These are phyloP conservation scores for Sporothrix protearum DNA, from an alignment of 2,329 filamentous ascomycete genomes.

Conservation along the genomic window DNA sequence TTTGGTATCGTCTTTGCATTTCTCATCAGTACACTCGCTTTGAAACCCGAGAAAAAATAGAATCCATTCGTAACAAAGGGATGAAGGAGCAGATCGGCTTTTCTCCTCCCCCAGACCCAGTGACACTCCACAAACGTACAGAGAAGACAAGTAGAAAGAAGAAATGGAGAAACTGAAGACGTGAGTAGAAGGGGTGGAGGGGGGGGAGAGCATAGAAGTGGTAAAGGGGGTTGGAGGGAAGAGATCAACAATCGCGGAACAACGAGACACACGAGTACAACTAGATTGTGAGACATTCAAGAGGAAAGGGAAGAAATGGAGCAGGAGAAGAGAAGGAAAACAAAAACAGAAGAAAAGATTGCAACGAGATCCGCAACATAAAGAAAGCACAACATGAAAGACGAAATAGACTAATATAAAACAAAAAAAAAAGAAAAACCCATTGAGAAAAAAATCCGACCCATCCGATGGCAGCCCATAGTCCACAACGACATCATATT, in stretches of 20 bases:
- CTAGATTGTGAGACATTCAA: not conserved
- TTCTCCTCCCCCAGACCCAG: not conserved
- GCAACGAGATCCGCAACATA: not conserved
- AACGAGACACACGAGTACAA: slow-evolving; percentile 1
- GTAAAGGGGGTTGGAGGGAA: not conserved
- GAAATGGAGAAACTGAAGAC: not conserved
- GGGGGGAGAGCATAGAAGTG: not conserved
- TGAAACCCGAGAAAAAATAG: not conserved
- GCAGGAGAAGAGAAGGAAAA: not conserved
- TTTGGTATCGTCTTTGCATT: not conserved
- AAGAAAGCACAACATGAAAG: not conserved
- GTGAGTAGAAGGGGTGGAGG: not conserved
- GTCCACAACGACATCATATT: not conserved
- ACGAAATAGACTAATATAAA: too few species aligned
- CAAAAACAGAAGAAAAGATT: not conserved
- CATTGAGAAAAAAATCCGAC: not conserved
- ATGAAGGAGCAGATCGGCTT: not conserved
- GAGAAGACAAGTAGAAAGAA: not conserved
- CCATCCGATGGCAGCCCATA: slow-evolving; percentile 9
- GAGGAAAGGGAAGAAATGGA: not conserved
- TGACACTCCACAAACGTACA: not conserved
- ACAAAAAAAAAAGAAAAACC: not conserved
- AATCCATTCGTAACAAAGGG: not conserved
- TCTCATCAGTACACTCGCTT: not conserved
- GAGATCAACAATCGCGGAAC: not conserved